These are phyloP conservation scores for Saturnispora besseyi DNA, from an alignment of 805 yeast genomes.

Conservation along the genomic window DNA sequence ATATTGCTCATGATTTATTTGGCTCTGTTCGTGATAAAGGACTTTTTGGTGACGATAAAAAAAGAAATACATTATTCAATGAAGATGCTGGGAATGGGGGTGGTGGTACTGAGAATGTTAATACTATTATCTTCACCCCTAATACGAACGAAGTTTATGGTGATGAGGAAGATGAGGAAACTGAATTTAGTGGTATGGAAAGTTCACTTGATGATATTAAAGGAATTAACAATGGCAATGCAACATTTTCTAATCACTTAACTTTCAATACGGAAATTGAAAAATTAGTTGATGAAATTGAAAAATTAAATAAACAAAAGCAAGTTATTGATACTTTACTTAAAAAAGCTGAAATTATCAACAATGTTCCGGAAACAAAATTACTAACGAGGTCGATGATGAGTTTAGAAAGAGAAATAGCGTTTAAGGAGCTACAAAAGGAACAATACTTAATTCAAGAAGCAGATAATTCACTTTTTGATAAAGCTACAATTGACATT, in stretches of 20 bases:
- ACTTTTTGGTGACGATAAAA: conserved; percentile 14
- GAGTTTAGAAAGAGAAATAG: conserved; percentile 64
- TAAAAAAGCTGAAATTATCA: conserved; percentile 76
- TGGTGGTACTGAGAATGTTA: background rate
- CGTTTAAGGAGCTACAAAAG: conserved; percentile 58
- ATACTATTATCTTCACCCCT: background rate
- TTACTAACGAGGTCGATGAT: conserved; percentile 58
- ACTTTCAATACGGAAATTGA: conserved; percentile 59
- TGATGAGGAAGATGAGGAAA: background rate
- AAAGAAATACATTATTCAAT: background rate
- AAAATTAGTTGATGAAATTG: conserved; percentile 48
- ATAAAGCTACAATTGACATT: conserved; percentile 47
- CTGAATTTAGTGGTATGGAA: conserved; percentile 12
- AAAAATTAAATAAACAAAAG: conserved; percentile 50
- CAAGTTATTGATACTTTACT: conserved; percentile 58
- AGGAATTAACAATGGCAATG: background rate
- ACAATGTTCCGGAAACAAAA: conserved; percentile 59
- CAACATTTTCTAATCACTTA: background rate
- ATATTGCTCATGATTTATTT: conserved; percentile 27
- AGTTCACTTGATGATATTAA: background rate
- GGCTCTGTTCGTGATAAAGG: conserved; percentile 18
- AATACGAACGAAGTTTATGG: background rate
- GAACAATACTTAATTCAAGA: conserved; percentile 82
- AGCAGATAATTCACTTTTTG: conserved; percentile 66
- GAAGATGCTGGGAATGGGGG: background rate